Evolutionary conservation across 2,329 filamentous ascomycete species (phyloP), one percentile per base, ranked within the genome.

Genomic region (Beauveria sp.): DNA sequence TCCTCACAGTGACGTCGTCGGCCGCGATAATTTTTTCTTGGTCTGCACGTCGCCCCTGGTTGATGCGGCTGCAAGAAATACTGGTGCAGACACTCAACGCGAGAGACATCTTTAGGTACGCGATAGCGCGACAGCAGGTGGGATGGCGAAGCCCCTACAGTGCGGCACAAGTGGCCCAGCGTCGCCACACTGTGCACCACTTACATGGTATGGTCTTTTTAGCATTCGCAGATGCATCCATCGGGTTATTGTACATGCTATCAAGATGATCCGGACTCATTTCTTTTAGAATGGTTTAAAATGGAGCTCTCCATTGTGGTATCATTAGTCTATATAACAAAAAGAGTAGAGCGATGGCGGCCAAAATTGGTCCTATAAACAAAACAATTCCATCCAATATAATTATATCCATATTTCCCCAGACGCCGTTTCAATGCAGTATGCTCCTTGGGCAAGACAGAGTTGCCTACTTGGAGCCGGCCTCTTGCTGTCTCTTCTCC

Each of bases 401-500:
- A 55, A 28, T 31, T 52, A 14, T 31, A 43, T 52, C 5, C 14
- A 2, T 52, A 22, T 31, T 38, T 26, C n/a, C 26, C 48, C 57
- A 40, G 38, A 61, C 59, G 59, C 59, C 51, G 12, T 26, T 61
- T 12, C n/a, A 61, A 61, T 61, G 59, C 59, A 60, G 24, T 52
- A 18, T 31, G 8, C 12, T 45, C 5, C 5, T 40, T 26, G 3
- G 1, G 34, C 34, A 6, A 53, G 12, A 10, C 12, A 14, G 2
- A 20, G 1, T 16, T 12, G n/a, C 10, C 28, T 48, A 46, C 9
- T 26, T 28, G 14, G 42, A 43, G 9, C 12, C 7, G 18, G 9
- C 3, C 20, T 28, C 26, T 26, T 45, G n/a, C 28, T 53, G n/a
- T 16, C 14, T 43, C 49, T 60, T 60, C 28, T 60, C 53, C 4